phyloP scores from a whole-genome alignment of 345 rosid genomes.

The Microcos paniculata region DNA sequence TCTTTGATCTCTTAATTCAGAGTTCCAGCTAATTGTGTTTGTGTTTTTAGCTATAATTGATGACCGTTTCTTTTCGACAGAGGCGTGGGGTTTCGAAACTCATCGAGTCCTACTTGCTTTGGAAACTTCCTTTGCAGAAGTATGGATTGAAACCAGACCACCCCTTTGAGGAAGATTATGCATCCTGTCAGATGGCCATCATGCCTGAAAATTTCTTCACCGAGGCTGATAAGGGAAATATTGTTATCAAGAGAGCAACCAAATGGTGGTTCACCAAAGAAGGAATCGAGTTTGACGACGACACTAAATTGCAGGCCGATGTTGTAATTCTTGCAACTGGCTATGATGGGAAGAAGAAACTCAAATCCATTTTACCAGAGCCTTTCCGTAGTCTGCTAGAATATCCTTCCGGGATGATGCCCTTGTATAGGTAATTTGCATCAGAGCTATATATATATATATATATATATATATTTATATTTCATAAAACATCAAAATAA shows the following conservation, averaged over 20 bases:
- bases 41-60: background rate
- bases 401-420: conserved; percentile 61
- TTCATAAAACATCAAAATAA: too few relatives aligned
- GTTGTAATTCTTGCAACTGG: conserved; percentile 84
- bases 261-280: conserved; percentile 74
- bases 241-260: conserved; percentile 60
- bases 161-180: conserved; percentile 81
- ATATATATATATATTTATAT: too few relatives aligned
- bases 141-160: conserved; percentile 85
- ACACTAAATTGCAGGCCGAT: conserved; percentile 55
- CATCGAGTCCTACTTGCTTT: conserved; percentile 72
- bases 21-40: background rate
- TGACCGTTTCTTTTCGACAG: conserved; percentile 34
- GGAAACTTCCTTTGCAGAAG: conserved; percentile 72
- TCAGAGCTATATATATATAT: too few relatives aligned
- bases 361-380: conserved; percentile 67
- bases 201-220: conserved; percentile 73
- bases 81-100: conserved; percentile 67
- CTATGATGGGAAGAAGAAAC: conserved; percentile 77
- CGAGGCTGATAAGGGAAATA: conserved; percentile 78
- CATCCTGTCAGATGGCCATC: conserved; percentile 97
- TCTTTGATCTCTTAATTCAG: background rate
- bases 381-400: conserved; percentile 65
- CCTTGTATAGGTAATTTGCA: conserved; percentile 76
- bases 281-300: conserved; percentile 74